A percentile compares a stretch with the other conserved stretches of the same genome.
Evolutionary conservation across 2,329 filamentous ascomycete species (phyloP).

Genomic region (Pleoardoris graminearum): DNA sequence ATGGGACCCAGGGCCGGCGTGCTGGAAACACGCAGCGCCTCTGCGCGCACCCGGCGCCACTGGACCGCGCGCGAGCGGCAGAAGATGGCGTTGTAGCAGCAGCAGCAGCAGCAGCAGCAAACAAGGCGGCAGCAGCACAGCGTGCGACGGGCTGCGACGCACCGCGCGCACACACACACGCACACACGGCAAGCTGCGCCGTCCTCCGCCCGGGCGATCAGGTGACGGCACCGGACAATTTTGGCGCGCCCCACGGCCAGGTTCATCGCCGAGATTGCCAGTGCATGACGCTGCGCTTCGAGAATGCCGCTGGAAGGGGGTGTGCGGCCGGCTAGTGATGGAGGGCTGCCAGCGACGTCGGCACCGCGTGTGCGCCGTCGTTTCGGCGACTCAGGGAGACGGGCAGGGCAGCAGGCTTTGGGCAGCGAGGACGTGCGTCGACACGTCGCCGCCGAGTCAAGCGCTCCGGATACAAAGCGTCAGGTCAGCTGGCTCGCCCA

Average conservation of each 20-base stretch:
- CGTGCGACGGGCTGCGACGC: background rate
- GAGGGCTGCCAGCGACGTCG: too few relatives aligned
- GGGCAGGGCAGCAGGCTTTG: background rate
- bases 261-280: slow-evolving; percentile 17
- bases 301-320: slow-evolving; percentile 41
- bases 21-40: too few relatives aligned
- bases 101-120: too few relatives aligned
- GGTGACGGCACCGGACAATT: slow-evolving; percentile 15
- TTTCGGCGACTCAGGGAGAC: slow-evolving; percentile 5
- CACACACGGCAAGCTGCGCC: slow-evolving; percentile 28
- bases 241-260: too few relatives aligned
- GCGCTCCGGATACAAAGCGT: background rate
- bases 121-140: too few relatives aligned
- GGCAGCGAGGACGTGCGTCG: background rate
- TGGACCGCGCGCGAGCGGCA: too few relatives aligned
- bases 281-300: slow-evolving; percentile 30
- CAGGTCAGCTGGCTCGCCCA: slow-evolving; percentile 12
- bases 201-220: too few relatives aligned
- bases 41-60: too few relatives aligned
- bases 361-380: too few relatives aligned
- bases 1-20: background rate
- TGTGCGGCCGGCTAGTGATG: slow-evolving; percentile 30
- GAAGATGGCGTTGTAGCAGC: too few relatives aligned
- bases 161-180: slow-evolving; percentile 22
- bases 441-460: background rate